Percentiles rank a stretch among this genome's conserved stretches.
phyloP scores from a whole-genome alignment of 495 filamentous ascomycete species.

The Penicillium coprophilum region DNA sequence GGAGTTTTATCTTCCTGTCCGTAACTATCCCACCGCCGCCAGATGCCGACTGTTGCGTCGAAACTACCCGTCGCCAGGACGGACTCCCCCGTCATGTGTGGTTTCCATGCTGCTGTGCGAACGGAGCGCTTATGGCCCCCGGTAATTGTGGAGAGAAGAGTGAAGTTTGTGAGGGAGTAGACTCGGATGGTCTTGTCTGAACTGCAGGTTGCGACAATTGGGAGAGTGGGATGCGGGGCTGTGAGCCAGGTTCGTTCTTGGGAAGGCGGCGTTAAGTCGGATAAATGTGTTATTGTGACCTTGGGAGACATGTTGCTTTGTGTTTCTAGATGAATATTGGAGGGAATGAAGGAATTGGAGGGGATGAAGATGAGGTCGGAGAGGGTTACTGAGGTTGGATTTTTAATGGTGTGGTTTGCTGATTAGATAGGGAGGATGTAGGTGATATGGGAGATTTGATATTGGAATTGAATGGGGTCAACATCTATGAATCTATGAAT shows the following conservation, averaged over 20 bases:
- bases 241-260: conserved; percentile 80
- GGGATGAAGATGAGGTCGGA: too few species aligned
- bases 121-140: conserved; percentile 90
- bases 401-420: conserved; percentile 8
- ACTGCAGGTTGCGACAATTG: conserved; percentile 85
- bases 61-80: conserved; percentile 90
- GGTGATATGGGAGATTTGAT: not conserved
- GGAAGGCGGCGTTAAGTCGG: conserved; percentile 58
- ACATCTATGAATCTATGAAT: too few species aligned
- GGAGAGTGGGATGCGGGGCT: conserved; percentile 80
- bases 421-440: conserved; percentile 12
- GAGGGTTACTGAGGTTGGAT: not conserved
- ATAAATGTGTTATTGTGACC: conserved; percentile 25
- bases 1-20: conserved; percentile 23
- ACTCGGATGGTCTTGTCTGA: conserved; percentile 81
- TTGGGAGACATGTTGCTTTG: conserved; percentile 6
- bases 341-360: not conserved
- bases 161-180: conserved; percentile 80
- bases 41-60: conserved; percentile 85
- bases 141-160: conserved; percentile 71
- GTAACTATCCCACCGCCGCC: conserved; percentile 65
- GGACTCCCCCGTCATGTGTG: conserved; percentile 59
- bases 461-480: not conserved
- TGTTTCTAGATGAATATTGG: not conserved
- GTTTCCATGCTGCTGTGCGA: conserved; percentile 81